These are phyloP conservation scores for Mycosphaerelloides madeirae DNA, from an alignment of 2,329 filamentous ascomycete species.

Conservation along the genomic window DNA sequence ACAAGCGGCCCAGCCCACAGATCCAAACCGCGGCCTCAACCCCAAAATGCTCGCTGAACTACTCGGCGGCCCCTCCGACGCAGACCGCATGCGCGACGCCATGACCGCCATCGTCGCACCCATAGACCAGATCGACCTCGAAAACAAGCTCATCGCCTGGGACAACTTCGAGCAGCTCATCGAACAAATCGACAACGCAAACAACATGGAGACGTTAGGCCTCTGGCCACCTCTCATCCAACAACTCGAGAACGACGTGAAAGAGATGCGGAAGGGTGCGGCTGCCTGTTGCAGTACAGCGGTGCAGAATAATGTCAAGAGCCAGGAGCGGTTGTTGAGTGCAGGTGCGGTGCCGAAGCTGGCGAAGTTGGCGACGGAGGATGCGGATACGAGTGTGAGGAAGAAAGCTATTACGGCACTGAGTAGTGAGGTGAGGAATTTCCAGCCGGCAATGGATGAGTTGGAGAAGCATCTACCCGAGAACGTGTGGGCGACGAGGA, in stretches of 20 bases:
- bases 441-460: slow-evolving; percentile 67
- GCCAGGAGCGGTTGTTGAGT: slow-evolving; percentile 66
- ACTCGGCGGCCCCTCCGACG: slow-evolving; percentile 80
- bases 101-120: slow-evolving; percentile 69
- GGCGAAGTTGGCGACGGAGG: slow-evolving; percentile 59
- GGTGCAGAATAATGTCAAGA: slow-evolving; percentile 89
- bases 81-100: slow-evolving; percentile 81
- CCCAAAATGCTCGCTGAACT: slow-evolving; percentile 68
- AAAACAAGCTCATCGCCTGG: slow-evolving; percentile 77
- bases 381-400: slow-evolving; percentile 60
- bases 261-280: slow-evolving; percentile 73
- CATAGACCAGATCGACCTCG: slow-evolving; percentile 55
- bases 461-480: slow-evolving; percentile 63
- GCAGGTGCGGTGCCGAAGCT: slow-evolving; percentile 66
- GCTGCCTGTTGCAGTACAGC: slow-evolving; percentile 94
- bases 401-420: slow-evolving; percentile 88
- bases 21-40: slow-evolving; percentile 50
- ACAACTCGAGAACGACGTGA: slow-evolving; percentile 63
- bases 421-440: slow-evolving; percentile 81
- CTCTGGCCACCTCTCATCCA: slow-evolving; percentile 78
- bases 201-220: slow-evolving; percentile 74
- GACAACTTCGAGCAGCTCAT: slow-evolving; percentile 94
- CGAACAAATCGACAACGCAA: slow-evolving; percentile 92
- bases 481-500: slow-evolving; percentile 50
- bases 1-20: slow-evolving; percentile 30